These are phyloP conservation scores for Suhomyces choctaworum DNA, from an alignment of 1,139 yeast species.

Conservation along the genomic window DNA sequence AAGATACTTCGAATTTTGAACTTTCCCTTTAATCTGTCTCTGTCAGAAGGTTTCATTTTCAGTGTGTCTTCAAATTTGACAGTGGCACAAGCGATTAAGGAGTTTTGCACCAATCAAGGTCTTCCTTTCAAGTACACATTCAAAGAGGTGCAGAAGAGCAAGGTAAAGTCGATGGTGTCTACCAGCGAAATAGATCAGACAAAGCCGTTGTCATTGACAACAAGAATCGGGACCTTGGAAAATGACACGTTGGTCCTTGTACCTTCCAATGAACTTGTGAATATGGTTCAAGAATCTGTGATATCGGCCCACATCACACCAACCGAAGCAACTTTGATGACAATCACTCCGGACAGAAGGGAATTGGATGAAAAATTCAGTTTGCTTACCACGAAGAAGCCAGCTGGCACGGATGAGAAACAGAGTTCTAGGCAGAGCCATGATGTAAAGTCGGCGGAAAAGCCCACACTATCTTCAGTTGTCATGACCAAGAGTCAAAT, in stretches of 20 bases:
- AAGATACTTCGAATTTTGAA: conserved; percentile 7
- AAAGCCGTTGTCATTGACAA: conserved; percentile 11
- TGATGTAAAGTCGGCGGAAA: background rate
- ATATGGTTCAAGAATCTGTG: conserved; percentile 4
- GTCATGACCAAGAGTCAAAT: conserved; percentile 3
- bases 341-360: conserved; percentile 30
- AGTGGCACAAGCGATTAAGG: conserved; percentile 34
- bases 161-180: conserved; percentile 3
- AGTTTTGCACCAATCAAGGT: conserved; percentile 33
- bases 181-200: conserved; percentile 2
- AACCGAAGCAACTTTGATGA: conserved; percentile 26
- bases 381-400: conserved; percentile 10
- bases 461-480: background rate
- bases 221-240: conserved; percentile 24
- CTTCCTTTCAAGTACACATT: conserved; percentile 24
- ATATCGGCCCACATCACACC: conserved; percentile 30
- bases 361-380: conserved; percentile 26
- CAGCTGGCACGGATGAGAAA: background rate
- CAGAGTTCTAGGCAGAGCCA: background rate
- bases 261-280: conserved; percentile 6
- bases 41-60: conserved; percentile 7
- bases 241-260: conserved; percentile 18
- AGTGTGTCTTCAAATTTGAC: conserved; percentile 19
- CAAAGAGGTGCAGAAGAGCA: conserved; percentile 7
- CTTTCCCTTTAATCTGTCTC: conserved; percentile 5